A percentile compares a stretch with the other conserved stretches of the same genome.
These are phyloP conservation scores for Wickerhamomyces kurtzmanii DNA, from an alignment of 805 yeast genomes.

Conservation along the genomic window DNA sequence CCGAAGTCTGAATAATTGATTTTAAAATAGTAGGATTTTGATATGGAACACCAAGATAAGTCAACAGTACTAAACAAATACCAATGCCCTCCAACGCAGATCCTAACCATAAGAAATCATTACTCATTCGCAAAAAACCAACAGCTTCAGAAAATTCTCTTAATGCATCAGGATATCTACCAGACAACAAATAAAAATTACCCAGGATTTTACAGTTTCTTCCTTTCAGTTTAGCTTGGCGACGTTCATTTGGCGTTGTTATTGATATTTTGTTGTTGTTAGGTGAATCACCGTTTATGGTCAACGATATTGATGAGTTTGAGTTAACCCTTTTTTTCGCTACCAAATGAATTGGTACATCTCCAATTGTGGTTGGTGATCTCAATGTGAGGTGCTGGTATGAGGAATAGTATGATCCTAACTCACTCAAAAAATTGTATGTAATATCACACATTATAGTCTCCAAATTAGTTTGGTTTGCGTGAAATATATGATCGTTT, in stretches of 20 bases:
- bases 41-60: slow-evolving; percentile 43
- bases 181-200: slow-evolving; percentile 70
- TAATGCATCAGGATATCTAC: slow-evolving; percentile 65
- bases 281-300: slow-evolving; percentile 10
- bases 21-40: slow-evolving; percentile 24
- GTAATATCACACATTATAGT: slow-evolving; percentile 70
- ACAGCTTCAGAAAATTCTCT: slow-evolving; percentile 69
- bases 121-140: slow-evolving; percentile 41
- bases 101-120: slow-evolving; percentile 83
- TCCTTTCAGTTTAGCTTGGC: slow-evolving; percentile 46
- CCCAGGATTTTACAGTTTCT: slow-evolving; percentile 71
- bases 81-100: slow-evolving; percentile 80
- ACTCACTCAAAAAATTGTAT: slow-evolving; percentile 46
- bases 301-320: slow-evolving; percentile 12
- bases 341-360: slow-evolving; percentile 22
- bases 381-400: slow-evolving; percentile 72
- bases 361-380: slow-evolving; percentile 62
- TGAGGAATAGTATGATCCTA: slow-evolving; percentile 64
- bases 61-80: slow-evolving; percentile 50
- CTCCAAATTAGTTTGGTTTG: slow-evolving; percentile 28
- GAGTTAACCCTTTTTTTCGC: slow-evolving; percentile 30
- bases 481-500: slow-evolving; percentile 5
- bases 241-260: slow-evolving; percentile 21
- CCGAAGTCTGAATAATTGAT: slow-evolving; percentile 19
- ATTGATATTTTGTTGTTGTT: slow-evolving; percentile 27